Evolutionary conservation across 352 stramenopile genomes (phyloP).

Genomic region (Peronospora belbahrii): DNA sequence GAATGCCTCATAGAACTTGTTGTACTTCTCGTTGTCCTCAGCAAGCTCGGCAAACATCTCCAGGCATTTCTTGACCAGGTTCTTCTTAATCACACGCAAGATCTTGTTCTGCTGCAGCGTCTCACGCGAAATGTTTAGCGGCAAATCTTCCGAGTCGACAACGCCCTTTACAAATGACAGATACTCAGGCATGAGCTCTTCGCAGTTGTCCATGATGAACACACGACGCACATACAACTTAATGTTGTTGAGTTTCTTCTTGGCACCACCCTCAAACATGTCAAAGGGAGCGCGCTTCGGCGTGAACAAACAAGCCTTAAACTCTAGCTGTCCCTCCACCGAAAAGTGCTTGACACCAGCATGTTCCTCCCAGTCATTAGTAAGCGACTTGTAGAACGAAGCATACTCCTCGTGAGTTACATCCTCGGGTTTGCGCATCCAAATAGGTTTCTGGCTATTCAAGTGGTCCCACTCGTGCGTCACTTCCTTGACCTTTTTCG

Average conservation of each 20-base stretch:
- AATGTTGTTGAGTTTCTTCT: slow-evolving; percentile 99
- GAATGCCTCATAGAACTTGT: slow-evolving; percentile 99
- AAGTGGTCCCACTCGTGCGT: slow-evolving; percentile 99
- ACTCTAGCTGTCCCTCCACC: slow-evolving; percentile 99
- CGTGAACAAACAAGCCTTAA: slow-evolving; percentile 97
- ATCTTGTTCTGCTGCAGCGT: slow-evolving; percentile 99
- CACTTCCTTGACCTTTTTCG: slow-evolving; percentile 95
- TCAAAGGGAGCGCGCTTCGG: slow-evolving; percentile 99
- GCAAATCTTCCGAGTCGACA: slow-evolving; percentile 99
- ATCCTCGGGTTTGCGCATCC: slow-evolving; percentile 99
- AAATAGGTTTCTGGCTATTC: slow-evolving; percentile 99
- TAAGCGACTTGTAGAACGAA: slow-evolving; percentile 99
- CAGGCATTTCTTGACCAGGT: slow-evolving; percentile 98
- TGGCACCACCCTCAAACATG: slow-evolving; percentile 98
- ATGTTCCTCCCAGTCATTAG: slow-evolving; percentile 99
- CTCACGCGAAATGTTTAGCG: slow-evolving; percentile 99
- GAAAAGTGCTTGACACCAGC: slow-evolving; percentile 98
- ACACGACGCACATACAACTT: slow-evolving; percentile 99
- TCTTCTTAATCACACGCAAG: slow-evolving; percentile 99
- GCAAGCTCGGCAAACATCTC: slow-evolving; percentile 99
- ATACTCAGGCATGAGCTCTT: slow-evolving; percentile 99
- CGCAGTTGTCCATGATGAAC: slow-evolving; percentile 99
- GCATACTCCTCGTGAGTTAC: slow-evolving; percentile 99
- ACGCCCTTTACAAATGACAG: slow-evolving; percentile 98
- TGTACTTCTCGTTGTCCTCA: slow-evolving; percentile 96